Evolutionary conservation across 345 rosid genomes (phyloP).

Genomic region (Orychophragmus violaceus): DNA sequence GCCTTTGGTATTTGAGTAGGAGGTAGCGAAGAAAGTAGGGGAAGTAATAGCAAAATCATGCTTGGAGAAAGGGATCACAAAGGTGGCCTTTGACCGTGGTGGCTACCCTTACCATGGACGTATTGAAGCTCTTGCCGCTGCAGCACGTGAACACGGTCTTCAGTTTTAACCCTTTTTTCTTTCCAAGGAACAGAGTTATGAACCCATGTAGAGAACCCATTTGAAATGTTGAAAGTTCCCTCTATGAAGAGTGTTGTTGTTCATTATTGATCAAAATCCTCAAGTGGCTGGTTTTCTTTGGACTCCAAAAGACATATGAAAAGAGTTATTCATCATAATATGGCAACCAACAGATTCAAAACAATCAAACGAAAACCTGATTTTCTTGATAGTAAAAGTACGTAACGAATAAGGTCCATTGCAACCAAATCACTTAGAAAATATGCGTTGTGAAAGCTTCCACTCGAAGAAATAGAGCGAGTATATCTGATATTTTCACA

Average conservation of each 20-base stretch:
- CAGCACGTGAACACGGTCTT: conserved; percentile 86
- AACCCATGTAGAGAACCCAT: too few species aligned
- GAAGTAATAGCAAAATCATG: conserved; percentile 75
- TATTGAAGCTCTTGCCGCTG: conserved; percentile 65
- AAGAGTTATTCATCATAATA: not conserved
- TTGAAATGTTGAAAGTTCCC: too few species aligned
- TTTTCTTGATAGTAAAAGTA: too few species aligned
- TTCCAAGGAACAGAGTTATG: too few species aligned
- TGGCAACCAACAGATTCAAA: too few species aligned
- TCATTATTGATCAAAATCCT: not conserved
- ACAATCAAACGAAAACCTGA: too few species aligned
- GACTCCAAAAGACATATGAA: not conserved
- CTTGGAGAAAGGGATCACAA: conserved; percentile 81
- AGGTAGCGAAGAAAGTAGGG: conserved; percentile 83
- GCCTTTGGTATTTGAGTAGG: too few species aligned
- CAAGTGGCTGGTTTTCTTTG: not conserved
- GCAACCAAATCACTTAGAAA: too few species aligned
- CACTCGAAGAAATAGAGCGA: not conserved
- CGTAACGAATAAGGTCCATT: too few species aligned
- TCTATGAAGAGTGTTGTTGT: too few species aligned
- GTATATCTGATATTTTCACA: too few species aligned
- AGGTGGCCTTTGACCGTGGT: conserved; percentile 87
- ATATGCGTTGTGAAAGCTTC: not conserved
- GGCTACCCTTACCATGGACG: conserved; percentile 97
- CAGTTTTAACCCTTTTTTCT: conserved; percentile 55